Conservation (phyloP, 2,329 filamentous ascomycete genomes). For the Xylaria sp. region DNA sequence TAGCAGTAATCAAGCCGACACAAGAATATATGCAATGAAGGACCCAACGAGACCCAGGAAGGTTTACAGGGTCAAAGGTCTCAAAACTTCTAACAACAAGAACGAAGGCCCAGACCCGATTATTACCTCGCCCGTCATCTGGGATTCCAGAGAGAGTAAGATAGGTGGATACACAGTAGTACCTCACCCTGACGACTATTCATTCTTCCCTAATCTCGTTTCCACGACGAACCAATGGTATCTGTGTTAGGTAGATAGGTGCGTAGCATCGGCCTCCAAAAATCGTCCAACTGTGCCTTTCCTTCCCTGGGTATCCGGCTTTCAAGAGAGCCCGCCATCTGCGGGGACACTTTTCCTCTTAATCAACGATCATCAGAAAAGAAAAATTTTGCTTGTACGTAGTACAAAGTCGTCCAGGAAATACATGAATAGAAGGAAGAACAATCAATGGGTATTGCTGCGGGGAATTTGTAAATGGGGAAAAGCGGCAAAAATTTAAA, state of each 20-base stretch:
- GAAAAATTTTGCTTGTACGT: conserved; percentile 26
- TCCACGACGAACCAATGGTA: conserved; percentile 19
- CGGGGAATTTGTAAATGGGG: conserved; percentile 32
- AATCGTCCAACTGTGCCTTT: conserved; percentile 26
- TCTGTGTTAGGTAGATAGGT: conserved; percentile 21
- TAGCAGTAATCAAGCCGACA: conserved; percentile 18
- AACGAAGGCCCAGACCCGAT: conserved; percentile 10
- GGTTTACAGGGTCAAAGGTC: conserved; percentile 17
- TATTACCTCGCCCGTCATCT: conserved; percentile 8
- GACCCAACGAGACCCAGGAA: conserved; percentile 3
- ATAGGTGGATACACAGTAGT: conserved; percentile 22
- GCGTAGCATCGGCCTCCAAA: conserved; percentile 26
- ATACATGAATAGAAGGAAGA: conserved; percentile 33
- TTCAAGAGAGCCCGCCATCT: conserved; percentile 30
- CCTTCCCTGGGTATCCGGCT: conserved; percentile 21
- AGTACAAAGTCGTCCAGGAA: conserved; percentile 26
- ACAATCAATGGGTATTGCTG: conserved; percentile 35
- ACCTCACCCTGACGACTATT: conserved; percentile 13
- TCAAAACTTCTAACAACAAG: conserved; percentile 11
- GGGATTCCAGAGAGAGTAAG: conserved; percentile 8
- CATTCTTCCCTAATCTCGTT: neutral
- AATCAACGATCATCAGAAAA: conserved; percentile 30
- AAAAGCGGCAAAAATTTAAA: conserved; percentile 15
- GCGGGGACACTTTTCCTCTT: conserved; percentile 31
- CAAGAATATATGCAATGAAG: conserved; percentile 29